Base-by-base conservation (phyloP, 2,329 filamentous ascomycete genomes). In the Septoria petroselini region DNA sequence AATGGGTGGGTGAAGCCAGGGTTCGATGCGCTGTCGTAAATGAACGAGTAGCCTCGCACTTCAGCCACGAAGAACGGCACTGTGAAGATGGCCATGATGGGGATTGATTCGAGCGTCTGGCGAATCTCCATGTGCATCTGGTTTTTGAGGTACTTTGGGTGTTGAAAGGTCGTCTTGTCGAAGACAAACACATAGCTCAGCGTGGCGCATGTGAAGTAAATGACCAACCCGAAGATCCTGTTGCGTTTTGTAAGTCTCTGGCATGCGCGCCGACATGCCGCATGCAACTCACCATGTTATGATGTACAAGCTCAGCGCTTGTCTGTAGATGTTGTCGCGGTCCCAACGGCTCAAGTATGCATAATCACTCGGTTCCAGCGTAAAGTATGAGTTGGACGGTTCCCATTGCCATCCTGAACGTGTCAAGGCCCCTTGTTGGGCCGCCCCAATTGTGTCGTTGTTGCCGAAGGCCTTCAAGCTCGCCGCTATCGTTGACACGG, bases 121-220 rank as follows among this genome's bases (percentile, higher is more conserved):
- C 76, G 75, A 64, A 97, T 95, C 70, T 97, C 91, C 62, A 90
- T 80, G 52, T 78, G 76, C 57, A 96, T 85, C 70, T 96, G 91
- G 72, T 95, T 91, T 74, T 93, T 94, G 65, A 96, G 84, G 71
- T 91, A 97, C 67, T 93, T 93, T 40, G 91, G 91, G 69, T 97
- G 91, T 44, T 88, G 76, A 71, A 91, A 83, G 37, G 88, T 93
- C 34, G 82, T 80, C 71, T 96, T 93, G 72, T 96, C 91, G 74
- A 95, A 96, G 66, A 96, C 78, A 73, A 95, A 85, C 64, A 85
- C 63, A 72, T 94, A 97, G 12, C 90, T 95, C 14, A 94, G 76
- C 4, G 84, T 78, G 3, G 91, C 87, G 66, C 88, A 89, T 58
- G 88, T 63, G 69, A 91, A 95, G 78, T 96, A 97, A 48, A 93